A percentile compares a stretch with the other conserved stretches of the same genome.
These are phyloP conservation scores for Saccharum spontaneum DNA, from an alignment of 176 grass and related monocot genomes.

Conservation along the genomic window DNA sequence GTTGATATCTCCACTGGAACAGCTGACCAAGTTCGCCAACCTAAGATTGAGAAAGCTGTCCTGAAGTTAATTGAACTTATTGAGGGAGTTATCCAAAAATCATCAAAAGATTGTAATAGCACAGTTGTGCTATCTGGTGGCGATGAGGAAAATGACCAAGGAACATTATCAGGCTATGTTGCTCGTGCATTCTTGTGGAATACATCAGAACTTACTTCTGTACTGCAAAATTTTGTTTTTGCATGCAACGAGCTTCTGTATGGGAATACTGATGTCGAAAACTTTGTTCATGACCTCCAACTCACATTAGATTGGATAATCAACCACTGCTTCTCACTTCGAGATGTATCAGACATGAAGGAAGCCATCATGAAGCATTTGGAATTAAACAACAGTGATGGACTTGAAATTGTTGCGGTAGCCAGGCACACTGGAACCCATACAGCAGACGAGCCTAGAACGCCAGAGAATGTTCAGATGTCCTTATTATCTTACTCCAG, in stretches of 20 bases:
- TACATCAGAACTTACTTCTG: slow-evolving; percentile 59
- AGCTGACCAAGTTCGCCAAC: slow-evolving; percentile 20
- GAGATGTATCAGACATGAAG: slow-evolving; percentile 94
- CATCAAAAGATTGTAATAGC: slow-evolving; percentile 46
- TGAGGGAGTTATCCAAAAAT: slow-evolving; percentile 75
- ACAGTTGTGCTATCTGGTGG: slow-evolving; percentile 34
- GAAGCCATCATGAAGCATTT: slow-evolving; percentile 76
- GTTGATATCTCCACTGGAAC: slow-evolving; percentile 39
- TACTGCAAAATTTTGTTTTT: slow-evolving; percentile 64
- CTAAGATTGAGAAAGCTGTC: slow-evolving; percentile 51
- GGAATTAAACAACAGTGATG: slow-evolving; percentile 48
- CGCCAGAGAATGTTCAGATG: slow-evolving; percentile 11
- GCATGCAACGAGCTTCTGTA: slow-evolving; percentile 74
- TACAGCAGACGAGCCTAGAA: slow-evolving; percentile 36
- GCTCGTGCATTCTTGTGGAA: slow-evolving; percentile 89
- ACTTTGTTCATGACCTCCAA: slow-evolving; percentile 58
- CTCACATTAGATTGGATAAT: slow-evolving; percentile 73
- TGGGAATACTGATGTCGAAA: slow-evolving; percentile 58
- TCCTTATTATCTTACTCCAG: slow-evolving; percentile 20
- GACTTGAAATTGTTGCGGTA: slow-evolving; percentile 43
- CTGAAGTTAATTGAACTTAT: slow-evolving; percentile 78
- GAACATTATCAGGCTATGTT: slow-evolving; percentile 48
- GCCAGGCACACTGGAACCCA: slow-evolving; percentile 15
- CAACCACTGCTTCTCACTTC: slow-evolving; percentile 83
- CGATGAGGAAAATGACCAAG: slow-evolving; percentile 9